Evolutionary conservation across 2,329 filamentous ascomycete genomes (phyloP).

Genomic region (Aspergillus ruber): DNA sequence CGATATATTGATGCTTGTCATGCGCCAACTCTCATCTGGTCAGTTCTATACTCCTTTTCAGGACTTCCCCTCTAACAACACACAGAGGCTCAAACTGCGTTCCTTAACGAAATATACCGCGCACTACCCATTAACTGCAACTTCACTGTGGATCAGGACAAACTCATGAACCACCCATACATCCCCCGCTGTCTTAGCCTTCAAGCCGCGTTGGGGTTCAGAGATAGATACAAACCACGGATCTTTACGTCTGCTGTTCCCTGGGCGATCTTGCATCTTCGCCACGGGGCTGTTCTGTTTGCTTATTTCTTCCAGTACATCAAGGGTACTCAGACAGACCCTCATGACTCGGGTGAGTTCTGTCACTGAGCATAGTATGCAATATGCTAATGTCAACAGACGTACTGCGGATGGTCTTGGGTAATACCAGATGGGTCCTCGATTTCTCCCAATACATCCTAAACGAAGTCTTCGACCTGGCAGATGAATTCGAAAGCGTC

Average conservation of each 20-base stretch:
- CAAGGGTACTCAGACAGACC: slow-evolving; percentile 42
- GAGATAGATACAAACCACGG: slow-evolving; percentile 55
- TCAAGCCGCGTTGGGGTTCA: slow-evolving; percentile 70
- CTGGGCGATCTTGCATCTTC: slow-evolving; percentile 66
- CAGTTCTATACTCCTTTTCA: slow-evolving; percentile 32
- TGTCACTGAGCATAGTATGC: not conserved
- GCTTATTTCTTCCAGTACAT: slow-evolving; percentile 61
- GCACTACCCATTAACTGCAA: slow-evolving; percentile 70
- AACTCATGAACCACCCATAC: slow-evolving; percentile 64
- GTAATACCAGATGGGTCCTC: slow-evolving; percentile 71
- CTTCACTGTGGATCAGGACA: slow-evolving; percentile 72
- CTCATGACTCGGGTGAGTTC: slow-evolving; percentile 53
- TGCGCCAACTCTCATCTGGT: slow-evolving; percentile 44
- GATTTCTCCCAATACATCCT: slow-evolving; percentile 56
- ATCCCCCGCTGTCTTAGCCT: slow-evolving; percentile 73
- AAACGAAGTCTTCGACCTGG: slow-evolving; percentile 46
- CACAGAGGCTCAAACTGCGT: slow-evolving; percentile 55
- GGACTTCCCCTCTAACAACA: slow-evolving; percentile 9
- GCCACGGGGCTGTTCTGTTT: slow-evolving; percentile 59
- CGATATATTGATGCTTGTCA: slow-evolving; percentile 62
- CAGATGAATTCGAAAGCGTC: slow-evolving; percentile 31
- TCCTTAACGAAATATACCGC: slow-evolving; percentile 61
- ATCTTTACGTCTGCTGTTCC: slow-evolving; percentile 67
- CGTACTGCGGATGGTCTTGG: slow-evolving; percentile 64
- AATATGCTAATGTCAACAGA: slow-evolving; percentile 41